These are phyloP conservation scores for Hirschfeldia incana DNA, from an alignment of 345 rosid genomes.

Conservation along the genomic window DNA sequence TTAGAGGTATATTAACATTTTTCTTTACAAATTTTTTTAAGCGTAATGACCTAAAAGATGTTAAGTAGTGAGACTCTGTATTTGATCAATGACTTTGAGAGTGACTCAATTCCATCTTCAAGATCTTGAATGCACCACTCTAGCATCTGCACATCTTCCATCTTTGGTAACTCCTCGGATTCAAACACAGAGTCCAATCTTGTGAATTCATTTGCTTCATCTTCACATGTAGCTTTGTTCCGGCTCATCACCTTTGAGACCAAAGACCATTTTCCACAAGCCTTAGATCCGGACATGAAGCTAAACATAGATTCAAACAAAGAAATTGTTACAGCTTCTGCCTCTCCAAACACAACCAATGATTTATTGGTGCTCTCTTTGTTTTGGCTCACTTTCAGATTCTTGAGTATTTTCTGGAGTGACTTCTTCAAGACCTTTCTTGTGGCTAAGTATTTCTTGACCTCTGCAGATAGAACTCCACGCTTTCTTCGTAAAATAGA, in stretches of 20 bases:
- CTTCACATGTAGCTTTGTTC: background rate
- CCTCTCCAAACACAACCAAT: conserved; percentile 37
- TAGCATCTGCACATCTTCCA: conserved; percentile 30
- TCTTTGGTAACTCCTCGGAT: conserved; percentile 15
- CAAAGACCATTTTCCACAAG: background rate
- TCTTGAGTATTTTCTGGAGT: conserved; percentile 40
- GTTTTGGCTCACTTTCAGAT: conserved; percentile 31
- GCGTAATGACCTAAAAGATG: conserved; percentile 27
- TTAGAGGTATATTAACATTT: background rate
- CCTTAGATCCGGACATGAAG: conserved; percentile 6
- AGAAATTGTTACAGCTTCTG: conserved; percentile 33
- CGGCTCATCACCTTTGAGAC: conserved; percentile 27
- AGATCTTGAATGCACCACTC: conserved; percentile 48
- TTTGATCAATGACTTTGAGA: conserved; percentile 47
- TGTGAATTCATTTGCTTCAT: background rate
- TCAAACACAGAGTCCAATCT: background rate
- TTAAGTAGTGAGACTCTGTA: conserved; percentile 48
- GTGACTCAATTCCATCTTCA: conserved; percentile 47
- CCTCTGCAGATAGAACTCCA: conserved; percentile 27
- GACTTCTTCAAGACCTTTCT: conserved; percentile 50
- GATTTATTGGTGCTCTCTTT: conserved; percentile 1
- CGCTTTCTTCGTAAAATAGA: conserved; percentile 38
- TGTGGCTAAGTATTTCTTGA: conserved; percentile 46
- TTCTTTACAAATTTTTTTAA: conserved; percentile 19
- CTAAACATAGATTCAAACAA: background rate